Conservation (phyloP, 2,329 filamentous ascomycete species). For the Raffaelea ambrosiae region DNA sequence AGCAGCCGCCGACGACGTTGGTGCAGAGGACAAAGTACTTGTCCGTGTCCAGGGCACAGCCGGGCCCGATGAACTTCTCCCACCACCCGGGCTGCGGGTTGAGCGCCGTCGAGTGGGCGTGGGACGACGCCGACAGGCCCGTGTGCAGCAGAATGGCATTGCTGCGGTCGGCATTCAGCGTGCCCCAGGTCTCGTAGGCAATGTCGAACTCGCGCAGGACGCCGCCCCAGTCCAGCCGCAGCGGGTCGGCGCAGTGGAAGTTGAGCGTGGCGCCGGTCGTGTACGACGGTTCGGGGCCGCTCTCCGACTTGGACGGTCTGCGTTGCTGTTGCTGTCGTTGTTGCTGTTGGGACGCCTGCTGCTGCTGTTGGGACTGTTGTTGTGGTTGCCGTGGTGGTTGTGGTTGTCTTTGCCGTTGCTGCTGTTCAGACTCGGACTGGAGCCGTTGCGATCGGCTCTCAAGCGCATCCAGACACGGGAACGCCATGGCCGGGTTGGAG, state of each 20-base stretch:
- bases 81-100: constrained; percentile 95
- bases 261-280: constrained; percentile 76
- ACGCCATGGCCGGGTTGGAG: constrained; percentile 79
- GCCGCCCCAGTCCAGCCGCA: constrained; percentile 91
- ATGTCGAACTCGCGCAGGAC: constrained; percentile 82
- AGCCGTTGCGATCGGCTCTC: constrained; percentile 72
- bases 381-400: background rate
- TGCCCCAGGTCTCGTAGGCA: constrained; percentile 90
- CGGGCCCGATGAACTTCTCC: constrained; percentile 96
- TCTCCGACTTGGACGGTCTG: constrained; percentile 30
- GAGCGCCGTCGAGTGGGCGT: constrained; percentile 80
- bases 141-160: constrained; percentile 93
- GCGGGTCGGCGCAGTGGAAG: constrained; percentile 64
- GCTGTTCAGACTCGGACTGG: constrained; percentile 47
- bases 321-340: no score
- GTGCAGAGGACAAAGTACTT: constrained; percentile 94
- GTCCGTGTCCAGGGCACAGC: constrained; percentile 75
- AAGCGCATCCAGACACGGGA: constrained; percentile 80
- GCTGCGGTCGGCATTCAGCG: constrained; percentile 66
- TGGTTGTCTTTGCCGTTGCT: constrained; percentile 54
- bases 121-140: constrained; percentile 91
- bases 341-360: background rate
- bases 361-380: background rate
- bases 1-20: constrained; percentile 93
- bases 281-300: constrained; percentile 88